Evolutionary conservation across 2,329 filamentous ascomycete genomes (phyloP).

Genomic region (Cladosporium austrohemisphaericum): DNA sequence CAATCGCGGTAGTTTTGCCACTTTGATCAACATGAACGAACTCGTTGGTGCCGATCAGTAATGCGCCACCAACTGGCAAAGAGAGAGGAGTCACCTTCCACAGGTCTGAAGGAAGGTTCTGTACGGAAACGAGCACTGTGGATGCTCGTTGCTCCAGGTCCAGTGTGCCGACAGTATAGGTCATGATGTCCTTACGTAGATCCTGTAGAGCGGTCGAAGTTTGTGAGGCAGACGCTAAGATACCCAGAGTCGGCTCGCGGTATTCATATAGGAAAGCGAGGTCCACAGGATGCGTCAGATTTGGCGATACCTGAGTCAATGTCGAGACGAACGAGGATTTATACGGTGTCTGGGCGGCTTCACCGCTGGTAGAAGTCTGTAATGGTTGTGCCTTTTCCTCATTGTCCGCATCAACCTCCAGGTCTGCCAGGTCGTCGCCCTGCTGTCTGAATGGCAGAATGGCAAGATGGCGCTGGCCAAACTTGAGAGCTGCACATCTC

Average conservation of each 20-base stretch:
- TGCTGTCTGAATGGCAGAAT: conserved; percentile 87
- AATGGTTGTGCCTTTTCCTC: conserved; percentile 45
- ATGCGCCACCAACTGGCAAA: conserved; percentile 78
- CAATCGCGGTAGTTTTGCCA: conserved; percentile 87
- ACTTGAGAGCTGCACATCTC: conserved; percentile 90
- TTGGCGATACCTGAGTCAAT: conserved; percentile 81
- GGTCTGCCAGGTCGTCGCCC: conserved; percentile 69
- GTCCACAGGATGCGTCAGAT: conserved; percentile 82
- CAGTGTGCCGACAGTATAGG: conserved; percentile 91
- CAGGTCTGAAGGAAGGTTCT: conserved; percentile 80
- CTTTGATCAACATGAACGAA: conserved; percentile 94
- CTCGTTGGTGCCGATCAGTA: conserved; percentile 84
- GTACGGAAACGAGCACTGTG: conserved; percentile 84
- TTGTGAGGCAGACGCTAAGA: conserved; percentile 73
- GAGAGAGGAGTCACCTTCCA: conserved; percentile 78
- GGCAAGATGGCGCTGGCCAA: conserved; percentile 81
- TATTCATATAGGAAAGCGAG: conserved; percentile 95
- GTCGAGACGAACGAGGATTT: conserved; percentile 88
- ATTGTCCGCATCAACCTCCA: conserved; percentile 81
- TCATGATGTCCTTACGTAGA: conserved; percentile 78
- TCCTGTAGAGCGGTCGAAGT: conserved; percentile 69
- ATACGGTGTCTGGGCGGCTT: conserved; percentile 63
- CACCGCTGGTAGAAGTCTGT: conserved; percentile 32
- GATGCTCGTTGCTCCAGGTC: conserved; percentile 91
- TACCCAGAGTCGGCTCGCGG: conserved; percentile 93